Evolutionary conservation across 78 protist species (phyloP).

Genomic region (Dictyostelium brefeldianum): DNA sequence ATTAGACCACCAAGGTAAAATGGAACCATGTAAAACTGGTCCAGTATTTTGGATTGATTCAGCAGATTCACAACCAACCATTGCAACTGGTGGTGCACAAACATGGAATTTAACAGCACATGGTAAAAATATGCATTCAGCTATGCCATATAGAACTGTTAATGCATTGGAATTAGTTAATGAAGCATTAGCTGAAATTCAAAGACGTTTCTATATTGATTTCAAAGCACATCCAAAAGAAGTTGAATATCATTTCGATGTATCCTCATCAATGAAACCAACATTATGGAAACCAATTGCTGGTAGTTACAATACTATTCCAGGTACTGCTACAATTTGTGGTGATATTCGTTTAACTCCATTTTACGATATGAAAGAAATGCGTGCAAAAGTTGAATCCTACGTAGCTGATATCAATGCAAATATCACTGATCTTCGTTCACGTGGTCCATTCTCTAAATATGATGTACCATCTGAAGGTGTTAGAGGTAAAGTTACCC

Average conservation of each 20-base stretch:
- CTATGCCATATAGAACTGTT: slow-evolving; percentile 77
- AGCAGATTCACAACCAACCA: slow-evolving; percentile 82
- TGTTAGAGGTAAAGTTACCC: slow-evolving; percentile 35
- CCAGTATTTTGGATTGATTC: slow-evolving; percentile 81
- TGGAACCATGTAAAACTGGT: slow-evolving; percentile 70
- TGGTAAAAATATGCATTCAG: slow-evolving; percentile 85
- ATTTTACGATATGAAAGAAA: slow-evolving; percentile 71
- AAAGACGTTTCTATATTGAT: slow-evolving; percentile 73
- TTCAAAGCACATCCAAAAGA: slow-evolving; percentile 82
- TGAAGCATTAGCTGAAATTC: slow-evolving; percentile 76
- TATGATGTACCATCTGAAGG: slow-evolving; percentile 50
- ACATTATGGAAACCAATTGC: slow-evolving; percentile 49
- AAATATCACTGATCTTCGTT: slow-evolving; percentile 36
- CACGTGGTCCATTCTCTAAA: slow-evolving; percentile 55
- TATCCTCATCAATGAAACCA: slow-evolving; percentile 82
- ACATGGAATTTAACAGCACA: slow-evolving; percentile 81
- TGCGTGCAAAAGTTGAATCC: slow-evolving; percentile 19
- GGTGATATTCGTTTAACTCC: slow-evolving; percentile 88
- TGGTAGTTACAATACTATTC: slow-evolving; percentile 79
- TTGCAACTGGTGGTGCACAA: slow-evolving; percentile 85
- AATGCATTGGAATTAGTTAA: slow-evolving; percentile 70
- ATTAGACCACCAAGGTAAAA: slow-evolving; percentile 60
- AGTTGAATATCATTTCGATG: slow-evolving; percentile 36
- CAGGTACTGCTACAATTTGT: slow-evolving; percentile 62
- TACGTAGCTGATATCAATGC: slow-evolving; percentile 54